Conservation (phyloP, 768 basidiomycete species). For the Termitomyces heimii region DNA sequence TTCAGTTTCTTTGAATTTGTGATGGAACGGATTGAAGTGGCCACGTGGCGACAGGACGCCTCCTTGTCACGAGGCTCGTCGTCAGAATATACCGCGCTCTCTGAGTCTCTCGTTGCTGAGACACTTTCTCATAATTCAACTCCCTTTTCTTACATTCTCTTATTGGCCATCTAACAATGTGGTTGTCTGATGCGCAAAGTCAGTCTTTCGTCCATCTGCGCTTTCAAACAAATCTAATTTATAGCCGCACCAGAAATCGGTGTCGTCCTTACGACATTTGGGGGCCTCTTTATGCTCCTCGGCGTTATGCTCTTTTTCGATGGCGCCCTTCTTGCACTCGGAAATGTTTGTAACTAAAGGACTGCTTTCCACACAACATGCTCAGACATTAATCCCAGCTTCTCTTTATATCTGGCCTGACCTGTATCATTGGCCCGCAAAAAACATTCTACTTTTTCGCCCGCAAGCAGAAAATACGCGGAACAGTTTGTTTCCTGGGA, state of each 20-base stretch:
- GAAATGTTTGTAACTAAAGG: slow-evolving; percentile 59
- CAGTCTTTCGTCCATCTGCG: slow-evolving; percentile 13
- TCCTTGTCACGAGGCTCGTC: slow-evolving; percentile 8
- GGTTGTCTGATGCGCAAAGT: slow-evolving; percentile 67
- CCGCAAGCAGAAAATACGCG: slow-evolving; percentile 89
- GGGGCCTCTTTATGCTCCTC: slow-evolving; percentile 91
- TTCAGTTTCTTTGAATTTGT: background rate
- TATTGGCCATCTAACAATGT: slow-evolving; percentile 33
- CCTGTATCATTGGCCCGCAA: slow-evolving; percentile 93
- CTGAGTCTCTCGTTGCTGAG: slow-evolving; percentile 10
- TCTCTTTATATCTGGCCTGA: slow-evolving; percentile 90
- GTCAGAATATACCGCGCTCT: background rate
- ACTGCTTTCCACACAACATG: background rate
- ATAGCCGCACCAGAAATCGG: slow-evolving; percentile 68
- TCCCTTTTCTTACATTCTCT: background rate
- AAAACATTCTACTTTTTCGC: slow-evolving; percentile 99
- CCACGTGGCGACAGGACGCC: slow-evolving; percentile 16
- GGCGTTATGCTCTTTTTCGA: slow-evolving; percentile 97
- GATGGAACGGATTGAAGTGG: background rate
- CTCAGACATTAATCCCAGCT: slow-evolving; percentile 46
- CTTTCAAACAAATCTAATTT: background rate
- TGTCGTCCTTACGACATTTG: slow-evolving; percentile 94
- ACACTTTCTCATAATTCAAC: background rate
- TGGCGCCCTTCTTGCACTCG: slow-evolving; percentile 91
- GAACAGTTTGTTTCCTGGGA: slow-evolving; percentile 82